These are phyloP conservation scores for Nyssa sinensis DNA, from an alignment of 148 eudicot genomes.

Conservation along the genomic window DNA sequence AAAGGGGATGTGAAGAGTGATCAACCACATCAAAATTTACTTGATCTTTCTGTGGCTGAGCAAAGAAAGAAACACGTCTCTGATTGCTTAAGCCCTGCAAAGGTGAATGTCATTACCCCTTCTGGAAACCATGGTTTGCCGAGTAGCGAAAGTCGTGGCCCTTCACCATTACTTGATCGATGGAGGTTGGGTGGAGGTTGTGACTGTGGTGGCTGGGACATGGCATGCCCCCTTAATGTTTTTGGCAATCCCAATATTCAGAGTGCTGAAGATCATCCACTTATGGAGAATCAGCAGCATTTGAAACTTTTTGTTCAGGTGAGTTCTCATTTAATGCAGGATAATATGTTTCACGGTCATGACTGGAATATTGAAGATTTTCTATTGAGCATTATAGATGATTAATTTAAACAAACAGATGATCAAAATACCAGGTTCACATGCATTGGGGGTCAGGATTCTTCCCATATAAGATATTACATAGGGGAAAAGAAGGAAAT, in stretches of 20 bases:
- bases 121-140: slow-evolving; percentile 78
- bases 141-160: slow-evolving; percentile 54
- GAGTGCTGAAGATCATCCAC: slow-evolving; percentile 31
- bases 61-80: slow-evolving; percentile 26
- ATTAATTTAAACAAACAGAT: not conserved
- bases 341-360: not conserved
- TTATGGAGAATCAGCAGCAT: slow-evolving; percentile 40
- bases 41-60: slow-evolving; percentile 37
- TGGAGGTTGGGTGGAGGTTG: slow-evolving; percentile 90
- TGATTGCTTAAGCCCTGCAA: slow-evolving; percentile 29
- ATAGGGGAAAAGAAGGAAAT: no score
- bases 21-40: slow-evolving; percentile 30
- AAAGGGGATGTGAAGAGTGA: slow-evolving; percentile 43
- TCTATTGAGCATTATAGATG: not conserved
- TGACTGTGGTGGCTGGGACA: slow-evolving; percentile 99
- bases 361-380: not conserved
- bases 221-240: slow-evolving; percentile 78
- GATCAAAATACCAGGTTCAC: not conserved
- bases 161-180: slow-evolving; percentile 76
- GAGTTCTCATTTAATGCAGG: slow-evolving; percentile 16
- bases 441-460: not conserved
- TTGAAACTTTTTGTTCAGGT: slow-evolving; percentile 71
- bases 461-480: no score
- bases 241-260: slow-evolving; percentile 44
- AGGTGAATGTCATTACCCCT: slow-evolving; percentile 68